Percentiles rank a stretch among this genome's conserved stretches.
phyloP scores from a whole-genome alignment of 208 protist genomes.

The Acanthamoeba rhysodes region DNA sequence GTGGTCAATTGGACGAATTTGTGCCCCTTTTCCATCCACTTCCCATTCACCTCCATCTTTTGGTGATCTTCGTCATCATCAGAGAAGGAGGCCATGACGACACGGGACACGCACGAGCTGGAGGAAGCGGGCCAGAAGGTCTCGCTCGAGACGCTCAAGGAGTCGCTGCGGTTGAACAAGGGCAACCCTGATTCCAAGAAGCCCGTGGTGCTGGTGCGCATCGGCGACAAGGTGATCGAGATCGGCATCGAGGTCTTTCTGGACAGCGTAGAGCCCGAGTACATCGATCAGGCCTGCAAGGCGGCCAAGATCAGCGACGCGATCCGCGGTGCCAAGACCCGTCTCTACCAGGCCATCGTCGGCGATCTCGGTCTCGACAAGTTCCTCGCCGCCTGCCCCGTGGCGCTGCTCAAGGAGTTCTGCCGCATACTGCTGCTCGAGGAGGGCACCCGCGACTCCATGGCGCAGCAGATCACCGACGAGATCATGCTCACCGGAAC shows the following conservation, averaged over 20 bases:
- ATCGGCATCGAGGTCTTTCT: constrained; percentile 69
- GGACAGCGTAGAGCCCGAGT: not conserved
- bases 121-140: constrained; percentile 63
- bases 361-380: constrained; percentile 20
- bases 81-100: not conserved
- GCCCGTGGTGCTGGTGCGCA: constrained; percentile 10
- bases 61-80: not conserved
- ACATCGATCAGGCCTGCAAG: constrained; percentile 13
- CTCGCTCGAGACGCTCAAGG: constrained; percentile 39
- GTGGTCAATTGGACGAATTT: no score
- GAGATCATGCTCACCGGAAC: constrained; percentile 73
- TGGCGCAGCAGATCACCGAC: constrained; percentile 63
- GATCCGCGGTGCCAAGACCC: constrained; percentile 14
- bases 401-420: constrained; percentile 48
- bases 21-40: not conserved
- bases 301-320: not conserved
- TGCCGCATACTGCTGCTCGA: constrained; percentile 65
- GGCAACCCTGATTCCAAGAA: constrained; percentile 56
- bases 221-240: constrained; percentile 66
- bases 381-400: constrained; percentile 41
- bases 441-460: constrained; percentile 56
- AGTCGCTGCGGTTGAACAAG: constrained; percentile 18
- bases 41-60: not conserved
- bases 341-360: not conserved
- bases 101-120: constrained; percentile 60